Conservation (phyloP, 768 basidiomycete genomes). For the Naematelia encephala region DNA sequence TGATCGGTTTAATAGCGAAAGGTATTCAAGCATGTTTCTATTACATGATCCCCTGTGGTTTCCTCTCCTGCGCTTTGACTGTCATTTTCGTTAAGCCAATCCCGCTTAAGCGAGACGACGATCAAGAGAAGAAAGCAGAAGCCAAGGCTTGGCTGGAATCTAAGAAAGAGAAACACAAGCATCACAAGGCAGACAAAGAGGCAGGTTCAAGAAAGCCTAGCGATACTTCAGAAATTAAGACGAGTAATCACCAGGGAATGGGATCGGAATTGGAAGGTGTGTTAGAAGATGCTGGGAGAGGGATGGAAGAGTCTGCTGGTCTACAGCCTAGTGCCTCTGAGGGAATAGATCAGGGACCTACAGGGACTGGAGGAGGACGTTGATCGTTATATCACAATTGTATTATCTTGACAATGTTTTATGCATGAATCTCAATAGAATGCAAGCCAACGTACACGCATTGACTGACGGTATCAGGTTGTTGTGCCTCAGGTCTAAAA, state of each 20-base stretch:
- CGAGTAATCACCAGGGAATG: no score
- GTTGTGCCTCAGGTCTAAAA: no score
- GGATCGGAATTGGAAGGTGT: background rate
- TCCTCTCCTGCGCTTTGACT: conserved; percentile 59
- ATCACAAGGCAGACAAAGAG: conserved; percentile 1
- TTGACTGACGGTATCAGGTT: no score
- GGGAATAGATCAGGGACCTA: conserved; percentile 2
- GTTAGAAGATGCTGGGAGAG: conserved; percentile 12
- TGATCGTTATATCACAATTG: no score
- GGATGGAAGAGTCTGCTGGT: conserved; percentile 19
- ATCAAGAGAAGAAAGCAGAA: conserved; percentile 51
- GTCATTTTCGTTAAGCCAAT: conserved; percentile 63
- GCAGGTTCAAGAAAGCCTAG: background rate
- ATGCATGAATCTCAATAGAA: no score
- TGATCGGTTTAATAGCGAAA: conserved; percentile 51
- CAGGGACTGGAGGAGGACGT: no score
- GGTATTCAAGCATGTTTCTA: conserved; percentile 65
- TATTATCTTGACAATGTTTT: no score
- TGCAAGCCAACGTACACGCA: no score
- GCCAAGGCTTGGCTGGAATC: conserved; percentile 49
- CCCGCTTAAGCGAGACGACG: conserved; percentile 61
- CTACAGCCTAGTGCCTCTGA: background rate
- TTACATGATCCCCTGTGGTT: conserved; percentile 60
- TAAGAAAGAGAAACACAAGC: conserved; percentile 31
- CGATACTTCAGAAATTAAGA: background rate